Conservation (phyloP, 2,329 filamentous ascomycete species). For the Orbilia javanica region DNA sequence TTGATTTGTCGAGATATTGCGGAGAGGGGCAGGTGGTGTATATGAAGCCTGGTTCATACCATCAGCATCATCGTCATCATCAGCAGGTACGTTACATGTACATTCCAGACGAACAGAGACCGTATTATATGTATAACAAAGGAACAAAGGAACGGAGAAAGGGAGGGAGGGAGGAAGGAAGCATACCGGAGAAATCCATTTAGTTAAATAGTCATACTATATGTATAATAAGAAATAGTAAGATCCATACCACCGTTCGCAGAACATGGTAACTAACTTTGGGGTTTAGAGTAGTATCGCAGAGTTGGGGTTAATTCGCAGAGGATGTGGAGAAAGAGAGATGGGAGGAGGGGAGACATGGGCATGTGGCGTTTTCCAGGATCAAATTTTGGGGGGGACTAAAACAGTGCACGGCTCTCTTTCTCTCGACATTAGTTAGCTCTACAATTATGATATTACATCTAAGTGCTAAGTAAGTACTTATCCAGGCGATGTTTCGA, state of each 20-base stretch:
- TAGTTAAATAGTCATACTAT: not conserved
- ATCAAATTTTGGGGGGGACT: not conserved
- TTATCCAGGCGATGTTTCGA: conserved; percentile 34
- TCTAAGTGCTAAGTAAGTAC: not conserved
- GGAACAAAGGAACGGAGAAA: too few relatives aligned
- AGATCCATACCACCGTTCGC: not conserved
- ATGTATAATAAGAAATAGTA: not conserved
- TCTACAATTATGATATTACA: not conserved
- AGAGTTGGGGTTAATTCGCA: not conserved
- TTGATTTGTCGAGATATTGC: not conserved
- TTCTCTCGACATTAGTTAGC: not conserved
- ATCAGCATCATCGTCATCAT: too few relatives aligned
- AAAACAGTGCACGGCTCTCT: not conserved
- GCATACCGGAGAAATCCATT: conserved; percentile 3
- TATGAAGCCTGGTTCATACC: not conserved
- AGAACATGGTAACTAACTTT: not conserved
- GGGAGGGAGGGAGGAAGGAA: too few relatives aligned
- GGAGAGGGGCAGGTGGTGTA: not conserved
- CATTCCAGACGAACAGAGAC: not conserved
- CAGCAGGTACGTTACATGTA: too few relatives aligned
- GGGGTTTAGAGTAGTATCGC: too few relatives aligned
- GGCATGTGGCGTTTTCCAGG: conserved; percentile 23
- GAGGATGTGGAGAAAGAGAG: not conserved
- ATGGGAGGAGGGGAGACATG: not conserved
- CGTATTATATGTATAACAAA: too few relatives aligned